Base-by-base conservation (phyloP, 345 rosid species). In the Alliaria petiolata region DNA sequence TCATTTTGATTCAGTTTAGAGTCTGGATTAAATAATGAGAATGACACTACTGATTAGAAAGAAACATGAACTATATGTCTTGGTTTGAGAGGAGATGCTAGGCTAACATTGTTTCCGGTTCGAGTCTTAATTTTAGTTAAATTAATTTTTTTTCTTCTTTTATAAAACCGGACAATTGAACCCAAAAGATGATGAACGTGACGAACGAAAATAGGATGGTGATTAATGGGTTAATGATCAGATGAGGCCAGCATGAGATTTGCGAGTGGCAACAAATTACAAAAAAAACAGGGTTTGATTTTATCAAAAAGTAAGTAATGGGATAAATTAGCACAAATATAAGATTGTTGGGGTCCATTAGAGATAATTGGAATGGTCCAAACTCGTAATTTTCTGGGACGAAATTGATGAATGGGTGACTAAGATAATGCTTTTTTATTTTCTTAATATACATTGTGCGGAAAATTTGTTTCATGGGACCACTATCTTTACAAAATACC, bases 291-390 rank as follows among this genome's bases (percentile, higher is more conserved):
- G 22, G 34, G 64, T 15, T 67, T 61, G 64, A 44, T 67, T 61
- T 68, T 25, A 44, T 68, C 16, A 35, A 68, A 67, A 60, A 40
- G 60, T 36, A 34, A 33, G 49, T 25, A 34, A 52, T 43, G 35
- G 40, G 52, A 75, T 61, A 68, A 61, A 68, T 62, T 51, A 53
- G 43, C 49, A 10, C 58, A 57, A 49, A 69, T 68, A 67, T 75
- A 68, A 62, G 65, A 68, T 69, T 36, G 52, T 5, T 34, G 50
- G 73, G 69, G 73, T 67, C 79, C 69, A 44, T 44, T 44, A 28
- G 51, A 35, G 74, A 61, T 61, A 67, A 61, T 61, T 61, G 51
- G 69, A 75, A 60, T 42, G 63, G 69, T 75, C 69, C 69, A 67
- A 67, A 66, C 12, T 75, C 60, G 56, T 67, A 74, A 58, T 56